Base-by-base conservation (phyloP, 768 basidiomycete species). In the Suillus decipiens region DNA sequence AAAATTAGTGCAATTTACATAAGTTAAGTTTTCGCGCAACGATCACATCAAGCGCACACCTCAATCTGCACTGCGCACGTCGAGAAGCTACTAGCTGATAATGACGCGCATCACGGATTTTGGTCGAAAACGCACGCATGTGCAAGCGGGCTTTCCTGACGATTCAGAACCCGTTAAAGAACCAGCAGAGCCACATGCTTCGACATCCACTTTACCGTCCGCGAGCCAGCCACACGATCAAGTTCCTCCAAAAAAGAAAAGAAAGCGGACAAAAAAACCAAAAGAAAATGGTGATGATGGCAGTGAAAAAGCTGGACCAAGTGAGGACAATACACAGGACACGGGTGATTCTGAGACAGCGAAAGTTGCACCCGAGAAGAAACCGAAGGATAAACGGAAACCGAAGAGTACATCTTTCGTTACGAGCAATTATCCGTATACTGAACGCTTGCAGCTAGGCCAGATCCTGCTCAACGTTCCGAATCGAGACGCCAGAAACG, bases 41-140 rank as follows among this genome's bases (percentile, higher is more conserved):
- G 28, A 50, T 50, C 19, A 53, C 31, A n/a, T 31, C 50, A 19
- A 53, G 33, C n/a, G 51, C 51, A n/a, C 33, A 33, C 36, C 3
- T 60, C 59, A 37, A 22, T 15, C 22, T 39, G 34, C 36, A 5
- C 36, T 15, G 12, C 34, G 59, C n/a, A n/a, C n/a, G n/a, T 47
- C 11, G 33, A 51, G 57, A 41, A 59, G 9, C 56, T 11, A 41
- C 3, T 28, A 28, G 28, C 28, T 28, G 28, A 41, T 39, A 11
- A 92, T 93, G 91, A 92, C 91, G 15, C 84, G 91, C 48, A 77
- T 87, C 62, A 91, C 92, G 10, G 87, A 85, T 67, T 82, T 92
- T 72, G 88, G 87, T n/a, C 81, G 83, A 60, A 93, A 93, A 72
- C 78, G 91, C 57, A 88, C 86, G 5, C 86, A 90, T 69, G 66